Evolutionary conservation across 2,329 filamentous ascomycete genomes (phyloP), one percentile per base, ranked within the genome.

Genomic region (Chaetomium sp.): DNA sequence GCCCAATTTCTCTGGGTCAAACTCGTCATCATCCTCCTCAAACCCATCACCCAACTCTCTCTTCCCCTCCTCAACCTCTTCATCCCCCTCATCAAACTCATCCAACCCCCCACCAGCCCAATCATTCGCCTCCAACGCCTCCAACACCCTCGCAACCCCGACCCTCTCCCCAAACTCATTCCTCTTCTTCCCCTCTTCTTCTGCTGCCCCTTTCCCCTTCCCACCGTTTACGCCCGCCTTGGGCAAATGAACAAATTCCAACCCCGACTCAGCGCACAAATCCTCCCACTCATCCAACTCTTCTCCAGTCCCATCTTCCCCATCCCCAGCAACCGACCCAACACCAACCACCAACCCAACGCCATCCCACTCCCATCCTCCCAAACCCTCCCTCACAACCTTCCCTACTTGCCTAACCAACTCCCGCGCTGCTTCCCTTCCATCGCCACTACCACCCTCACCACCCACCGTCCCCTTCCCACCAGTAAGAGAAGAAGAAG

Each of bases 51-150:
- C 64, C 8, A 59, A 59, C 9, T 61, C 65, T 65, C 12, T 59
- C 63, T 6, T 63, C 64, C 6, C 19, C 19, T 27, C 19, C 19
- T 27, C 19, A 27, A 2, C 19, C 19, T 61, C 61, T 7, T 60
- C 63, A 9, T 65, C 65, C 12, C 58, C 64, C 10, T 62, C 63
- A 19, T 67, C 65, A 8, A n/a, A 27, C 9, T 64, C 58, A 38
- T 8, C 40, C 27, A 48, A 53, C 7, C 45, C 65, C 2, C 44
- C 58, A 3, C 60, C 52, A 71, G 72, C 75, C 85, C 85, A 88
- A 67, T 86, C 84, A 65, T 86, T 87, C 12, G 82, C 74, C 64
- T 87, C 78, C 11, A 88, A 68, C 0, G 84, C 84, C 64, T 87
- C 83, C 7, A 75, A 72, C 2, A 82, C 74, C 8, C 85, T 75